Conservation (phyloP, 768 basidiomycete species). For the Gloeophyllum trabeum region DNA sequence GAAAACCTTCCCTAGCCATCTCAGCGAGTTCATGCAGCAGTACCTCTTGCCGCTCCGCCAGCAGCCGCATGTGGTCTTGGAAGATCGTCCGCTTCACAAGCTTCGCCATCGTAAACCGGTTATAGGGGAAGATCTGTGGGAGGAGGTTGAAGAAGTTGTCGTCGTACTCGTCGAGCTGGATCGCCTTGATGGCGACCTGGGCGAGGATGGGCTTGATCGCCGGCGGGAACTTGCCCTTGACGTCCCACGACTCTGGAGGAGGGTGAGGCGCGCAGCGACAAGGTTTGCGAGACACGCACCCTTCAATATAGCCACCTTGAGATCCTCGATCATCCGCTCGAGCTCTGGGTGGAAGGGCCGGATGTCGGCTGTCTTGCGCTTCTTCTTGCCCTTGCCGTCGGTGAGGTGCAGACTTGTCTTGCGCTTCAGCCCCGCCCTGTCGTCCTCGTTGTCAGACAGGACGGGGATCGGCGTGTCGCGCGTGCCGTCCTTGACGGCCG, state of each 20-base stretch:
- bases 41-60: constrained; percentile 58
- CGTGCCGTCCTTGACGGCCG: constrained; percentile 25
- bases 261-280: background rate
- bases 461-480: constrained; percentile 40
- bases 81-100: constrained; percentile 87
- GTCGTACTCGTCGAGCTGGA: constrained; percentile 80
- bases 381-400: constrained; percentile 50
- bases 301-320: constrained; percentile 48
- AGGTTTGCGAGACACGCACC: constrained; percentile 23
- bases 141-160: constrained; percentile 87
- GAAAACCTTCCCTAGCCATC: constrained; percentile 54
- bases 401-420: constrained; percentile 10
- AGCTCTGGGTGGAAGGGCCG: constrained; percentile 64
- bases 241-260: constrained; percentile 58
- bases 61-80: constrained; percentile 52
- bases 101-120: constrained; percentile 93
- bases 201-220: constrained; percentile 60
- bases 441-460: constrained; percentile 27
- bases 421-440: constrained; percentile 13
- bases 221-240: constrained; percentile 87
- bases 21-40: constrained; percentile 50
- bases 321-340: constrained; percentile 43
- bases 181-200: constrained; percentile 66
- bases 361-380: constrained; percentile 59
- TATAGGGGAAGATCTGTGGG: constrained; percentile 86